These are phyloP conservation scores for Danielozyma ontarioensis DNA, from an alignment of 805 yeast genomes.

Conservation along the genomic window DNA sequence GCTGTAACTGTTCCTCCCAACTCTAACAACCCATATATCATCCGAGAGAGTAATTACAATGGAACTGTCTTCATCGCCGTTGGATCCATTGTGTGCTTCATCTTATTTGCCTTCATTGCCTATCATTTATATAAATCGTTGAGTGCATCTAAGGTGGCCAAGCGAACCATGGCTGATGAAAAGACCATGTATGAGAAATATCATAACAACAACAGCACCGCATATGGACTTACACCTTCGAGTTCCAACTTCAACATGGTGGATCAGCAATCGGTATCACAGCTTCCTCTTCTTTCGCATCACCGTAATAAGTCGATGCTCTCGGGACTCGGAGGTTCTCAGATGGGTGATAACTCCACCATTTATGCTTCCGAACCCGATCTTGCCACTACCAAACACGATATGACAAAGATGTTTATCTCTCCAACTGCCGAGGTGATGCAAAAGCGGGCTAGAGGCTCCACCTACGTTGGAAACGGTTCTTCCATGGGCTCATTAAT, in stretches of 20 bases:
- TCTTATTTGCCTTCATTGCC: constrained; percentile 44
- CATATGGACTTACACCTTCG: constrained; percentile 10
- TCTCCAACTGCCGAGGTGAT: constrained; percentile 79
- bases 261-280: constrained; percentile 21
- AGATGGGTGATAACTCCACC: constrained; percentile 29
- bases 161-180: constrained; percentile 29
- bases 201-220: constrained; percentile 23
- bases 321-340: constrained; percentile 10
- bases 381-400: constrained; percentile 30
- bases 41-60: constrained; percentile 46
- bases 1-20: constrained; percentile 54
- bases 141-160: constrained; percentile 48
- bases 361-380: constrained; percentile 27
- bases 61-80: constrained; percentile 85
- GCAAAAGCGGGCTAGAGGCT: constrained; percentile 33
- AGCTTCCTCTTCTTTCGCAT: constrained; percentile 29
- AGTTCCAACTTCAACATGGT: constrained; percentile 5
- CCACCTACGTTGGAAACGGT: constrained; percentile 14
- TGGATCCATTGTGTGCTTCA: constrained; percentile 62
- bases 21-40: constrained; percentile 59
- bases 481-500: constrained; percentile 14
- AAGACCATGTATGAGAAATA: constrained; percentile 28
- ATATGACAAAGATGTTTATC: constrained; percentile 53
- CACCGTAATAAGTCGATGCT: constrained; percentile 4
- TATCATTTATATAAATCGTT: constrained; percentile 50